A percentile compares a stretch with the other conserved stretches of the same genome.
These are phyloP conservation scores for Medicago truncatula DNA, from an alignment of 306 rosid genomes.

Conservation along the genomic window MtrunA17r5.0-ANR NC_053043.1:21999001-21999500, in stretches of 20 bases:
- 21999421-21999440: constrained; percentile 6
- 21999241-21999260: constrained; percentile 76
- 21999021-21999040: constrained; percentile 77
- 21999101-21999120: constrained; percentile 63
- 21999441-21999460: constrained; percentile 13
- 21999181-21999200: constrained; percentile 69
- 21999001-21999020: constrained; percentile 72
- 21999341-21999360: constrained; percentile 10
- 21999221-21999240: constrained; percentile 79
- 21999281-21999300: constrained; percentile 59
- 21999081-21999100: constrained; percentile 59
- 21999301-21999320: constrained; percentile 40
- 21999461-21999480: neutral
- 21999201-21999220: constrained; percentile 80
- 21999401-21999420: constrained; percentile 18
- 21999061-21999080: constrained; percentile 69
- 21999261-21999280: constrained; percentile 58
- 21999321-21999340: constrained; percentile 43
- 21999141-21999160: constrained; percentile 74
- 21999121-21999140: constrained; percentile 69
- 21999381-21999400: constrained; percentile 5
- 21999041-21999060: constrained; percentile 80
- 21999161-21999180: constrained; percentile 57
- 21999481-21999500: constrained; percentile 1
- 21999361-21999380: neutral